Conservation (phyloP, 2,329 filamentous ascomycete species). For the Beauveria rudraprayagi region DNA sequence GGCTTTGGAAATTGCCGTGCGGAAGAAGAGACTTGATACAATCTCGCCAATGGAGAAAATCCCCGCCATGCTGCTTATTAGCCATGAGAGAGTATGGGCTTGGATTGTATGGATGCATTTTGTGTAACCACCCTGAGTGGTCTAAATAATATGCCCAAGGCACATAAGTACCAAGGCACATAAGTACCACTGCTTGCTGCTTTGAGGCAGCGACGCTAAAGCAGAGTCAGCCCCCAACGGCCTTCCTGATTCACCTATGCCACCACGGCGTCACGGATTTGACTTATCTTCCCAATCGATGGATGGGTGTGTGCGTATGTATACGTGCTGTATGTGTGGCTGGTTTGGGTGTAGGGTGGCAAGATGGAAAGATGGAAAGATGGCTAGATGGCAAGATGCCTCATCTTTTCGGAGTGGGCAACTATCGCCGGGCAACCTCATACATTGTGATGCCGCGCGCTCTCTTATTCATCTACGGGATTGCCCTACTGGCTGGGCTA, state of each 20-base stretch:
- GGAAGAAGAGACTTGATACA: too few species aligned
- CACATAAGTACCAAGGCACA: too few species aligned
- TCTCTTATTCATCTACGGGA: neutral
- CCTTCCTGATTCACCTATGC: conserved; percentile 7
- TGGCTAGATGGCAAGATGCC: neutral
- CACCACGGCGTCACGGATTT: neutral
- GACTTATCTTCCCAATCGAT: neutral
- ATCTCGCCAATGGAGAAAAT: neutral
- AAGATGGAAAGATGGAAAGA: neutral
- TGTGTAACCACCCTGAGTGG: too few species aligned
- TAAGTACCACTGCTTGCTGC: neutral
- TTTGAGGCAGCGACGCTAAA: neutral
- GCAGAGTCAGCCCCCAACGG: neutral
- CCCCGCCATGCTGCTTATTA: neutral
- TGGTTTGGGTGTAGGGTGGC: neutral
- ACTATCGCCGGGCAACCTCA: neutral
- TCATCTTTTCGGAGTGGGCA: neutral
- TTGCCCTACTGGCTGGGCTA: neutral
- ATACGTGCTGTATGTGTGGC: neutral
- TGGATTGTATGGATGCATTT: too few species aligned
- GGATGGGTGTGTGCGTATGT: neutral
- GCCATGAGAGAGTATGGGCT: neutral
- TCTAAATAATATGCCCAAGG: too few species aligned
- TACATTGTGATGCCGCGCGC: neutral
- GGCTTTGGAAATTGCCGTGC: too few species aligned